Evolutionary conservation across 768 basidiomycete genomes (phyloP).

Genomic region (Coprinopsis sp.): DNA sequence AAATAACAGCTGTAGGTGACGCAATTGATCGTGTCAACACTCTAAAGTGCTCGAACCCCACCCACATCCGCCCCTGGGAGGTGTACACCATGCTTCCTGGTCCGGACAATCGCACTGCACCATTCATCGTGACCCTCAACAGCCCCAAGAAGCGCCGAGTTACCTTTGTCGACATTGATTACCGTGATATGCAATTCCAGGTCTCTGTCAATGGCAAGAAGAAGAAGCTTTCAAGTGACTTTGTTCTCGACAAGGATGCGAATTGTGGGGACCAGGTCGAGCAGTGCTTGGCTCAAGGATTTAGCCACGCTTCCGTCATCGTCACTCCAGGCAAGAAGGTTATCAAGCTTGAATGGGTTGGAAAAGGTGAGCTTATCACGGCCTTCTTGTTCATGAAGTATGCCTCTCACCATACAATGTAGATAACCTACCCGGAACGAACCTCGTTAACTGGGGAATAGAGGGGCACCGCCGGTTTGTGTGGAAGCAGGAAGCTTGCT

Average conservation of each 20-base stretch:
- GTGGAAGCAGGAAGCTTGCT: slow-evolving; percentile 11
- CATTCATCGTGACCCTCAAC: slow-evolving; percentile 1
- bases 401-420: neutral
- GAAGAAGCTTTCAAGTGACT: slow-evolving; percentile 8
- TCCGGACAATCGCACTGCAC: neutral
- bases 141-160: neutral
- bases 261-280: slow-evolving; percentile 4
- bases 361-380: slow-evolving; percentile 1
- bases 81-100: slow-evolving; percentile 1
- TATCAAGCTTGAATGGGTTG: slow-evolving; percentile 8
- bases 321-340: slow-evolving; percentile 2
- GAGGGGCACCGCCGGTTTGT: slow-evolving; percentile 2
- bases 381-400: no score
- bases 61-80: slow-evolving; percentile 1
- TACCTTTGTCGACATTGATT: slow-evolving; percentile 10
- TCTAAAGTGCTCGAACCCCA: neutral
- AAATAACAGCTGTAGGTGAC: neutral
- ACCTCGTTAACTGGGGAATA: slow-evolving; percentile 8
- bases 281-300: slow-evolving; percentile 5
- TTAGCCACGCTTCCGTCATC: slow-evolving; percentile 3
- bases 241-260: slow-evolving; percentile 2
- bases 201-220: slow-evolving; percentile 7
- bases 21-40: neutral
- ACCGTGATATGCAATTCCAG: slow-evolving; percentile 11
- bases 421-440: slow-evolving; percentile 5